Percentiles rank a stretch among this genome's conserved stretches.
phyloP scores from a whole-genome alignment of 2,329 filamentous ascomycete genomes.

The Aspergillus brasiliensis region DNA sequence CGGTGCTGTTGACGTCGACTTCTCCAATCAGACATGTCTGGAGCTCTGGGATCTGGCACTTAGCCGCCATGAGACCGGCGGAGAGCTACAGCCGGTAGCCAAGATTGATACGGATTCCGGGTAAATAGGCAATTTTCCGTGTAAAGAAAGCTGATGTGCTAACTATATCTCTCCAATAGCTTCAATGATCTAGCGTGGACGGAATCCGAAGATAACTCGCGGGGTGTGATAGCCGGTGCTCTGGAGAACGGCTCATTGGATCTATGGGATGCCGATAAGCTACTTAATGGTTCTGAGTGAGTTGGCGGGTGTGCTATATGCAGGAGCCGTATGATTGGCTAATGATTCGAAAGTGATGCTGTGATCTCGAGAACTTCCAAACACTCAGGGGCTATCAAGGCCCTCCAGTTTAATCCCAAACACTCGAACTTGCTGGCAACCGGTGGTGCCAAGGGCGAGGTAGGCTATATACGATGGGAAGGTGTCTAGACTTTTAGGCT shows the following conservation, averaged over 20 bases:
- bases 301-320: slow-evolving; percentile 17
- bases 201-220: slow-evolving; percentile 73
- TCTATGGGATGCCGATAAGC: slow-evolving; percentile 84
- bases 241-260: slow-evolving; percentile 92
- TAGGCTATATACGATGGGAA: slow-evolving; percentile 18
- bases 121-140: slow-evolving; percentile 47
- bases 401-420: slow-evolving; percentile 93
- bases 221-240: slow-evolving; percentile 90
- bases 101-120: slow-evolving; percentile 87
- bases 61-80: slow-evolving; percentile 71
- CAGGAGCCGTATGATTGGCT: slow-evolving; percentile 17
- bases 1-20: slow-evolving; percentile 93
- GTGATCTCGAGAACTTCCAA: slow-evolving; percentile 83
- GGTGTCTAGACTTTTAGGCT: slow-evolving; percentile 1
- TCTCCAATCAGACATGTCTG: slow-evolving; percentile 94
- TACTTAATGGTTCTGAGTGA: slow-evolving; percentile 56
- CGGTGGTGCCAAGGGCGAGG: slow-evolving; percentile 88
- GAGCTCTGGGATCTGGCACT: slow-evolving; percentile 94
- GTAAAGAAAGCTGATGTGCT: slow-evolving; percentile 18
- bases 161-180: slow-evolving; percentile 51
- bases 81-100: slow-evolving; percentile 82
- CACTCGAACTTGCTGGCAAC: slow-evolving; percentile 89
- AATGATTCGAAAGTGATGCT: slow-evolving; percentile 59
- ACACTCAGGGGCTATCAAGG: slow-evolving; percentile 89
- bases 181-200: slow-evolving; percentile 99